Conservation (phyloP, 768 basidiomycete genomes). For the Mycena polygramma region DNA sequence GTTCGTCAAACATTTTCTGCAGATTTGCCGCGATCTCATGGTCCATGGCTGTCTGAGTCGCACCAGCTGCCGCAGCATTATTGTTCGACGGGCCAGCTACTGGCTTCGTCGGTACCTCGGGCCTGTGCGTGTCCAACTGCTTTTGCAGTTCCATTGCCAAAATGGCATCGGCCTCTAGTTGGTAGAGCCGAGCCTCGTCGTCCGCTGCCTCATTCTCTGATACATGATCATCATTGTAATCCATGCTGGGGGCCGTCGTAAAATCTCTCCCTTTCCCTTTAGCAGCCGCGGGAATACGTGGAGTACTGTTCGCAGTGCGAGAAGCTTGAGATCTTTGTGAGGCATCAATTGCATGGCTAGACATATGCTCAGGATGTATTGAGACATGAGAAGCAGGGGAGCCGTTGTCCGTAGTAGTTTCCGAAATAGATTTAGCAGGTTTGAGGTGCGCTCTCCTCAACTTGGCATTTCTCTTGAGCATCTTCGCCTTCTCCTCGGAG, state of each 20-base stretch:
- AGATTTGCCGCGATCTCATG: background rate
- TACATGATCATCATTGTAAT: background rate
- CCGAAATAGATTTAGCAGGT: background rate
- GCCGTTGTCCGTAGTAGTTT: background rate
- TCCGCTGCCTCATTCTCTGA: background rate
- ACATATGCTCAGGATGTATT: background rate
- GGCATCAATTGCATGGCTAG: background rate
- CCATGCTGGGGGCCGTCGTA: background rate
- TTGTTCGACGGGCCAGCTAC: background rate
- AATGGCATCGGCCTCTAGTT: conserved; percentile 13
- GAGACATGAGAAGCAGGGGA: background rate
- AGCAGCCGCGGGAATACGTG: conserved; percentile 15
- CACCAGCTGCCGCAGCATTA: too few relatives aligned
- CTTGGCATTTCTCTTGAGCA: background rate
- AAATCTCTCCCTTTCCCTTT: conserved; percentile 19
- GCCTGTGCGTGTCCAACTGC: background rate
- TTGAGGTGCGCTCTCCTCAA: conserved; percentile 7
- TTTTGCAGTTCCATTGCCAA: conserved; percentile 10
- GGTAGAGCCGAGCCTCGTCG: background rate
- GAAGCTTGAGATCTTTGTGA: conserved; percentile 2
- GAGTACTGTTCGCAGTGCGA: background rate
- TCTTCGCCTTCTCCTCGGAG: background rate
- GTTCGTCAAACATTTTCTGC: conserved; percentile 6
- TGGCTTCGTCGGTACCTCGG: background rate
- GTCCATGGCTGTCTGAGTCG: background rate